These are phyloP conservation scores for Aaosphaeria pasadenensis DNA, from an alignment of 2,329 filamentous ascomycete genomes.

Conservation along the genomic window DNA sequence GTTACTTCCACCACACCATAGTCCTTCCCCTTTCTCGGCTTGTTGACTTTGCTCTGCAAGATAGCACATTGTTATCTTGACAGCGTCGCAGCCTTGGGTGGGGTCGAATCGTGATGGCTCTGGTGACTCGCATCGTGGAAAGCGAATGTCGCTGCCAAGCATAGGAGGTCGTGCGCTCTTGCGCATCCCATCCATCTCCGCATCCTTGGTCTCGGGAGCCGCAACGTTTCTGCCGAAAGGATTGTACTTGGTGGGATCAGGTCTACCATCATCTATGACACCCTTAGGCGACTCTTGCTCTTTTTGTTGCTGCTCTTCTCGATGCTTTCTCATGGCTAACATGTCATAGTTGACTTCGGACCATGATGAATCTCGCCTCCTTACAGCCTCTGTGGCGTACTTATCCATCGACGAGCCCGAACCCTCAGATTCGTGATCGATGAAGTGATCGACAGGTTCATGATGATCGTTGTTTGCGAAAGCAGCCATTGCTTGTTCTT, in stretches of 20 bases:
- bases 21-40: constrained; percentile 47
- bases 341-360: constrained; percentile 70
- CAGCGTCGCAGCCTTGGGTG: constrained; percentile 58
- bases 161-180: constrained; percentile 73
- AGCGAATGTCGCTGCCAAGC: constrained; percentile 77
- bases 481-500: constrained; percentile 71
- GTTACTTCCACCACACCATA: constrained; percentile 55
- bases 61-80: constrained; percentile 49
- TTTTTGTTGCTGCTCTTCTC: constrained; percentile 54
- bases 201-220: constrained; percentile 32
- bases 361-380: constrained; percentile 60
- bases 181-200: constrained; percentile 52
- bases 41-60: constrained; percentile 49
- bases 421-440: constrained; percentile 57
- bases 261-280: constrained; percentile 38
- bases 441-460: constrained; percentile 70
- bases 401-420: constrained; percentile 15
- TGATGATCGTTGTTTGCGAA: constrained; percentile 70
- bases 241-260: constrained; percentile 12
- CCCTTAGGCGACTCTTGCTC: constrained; percentile 17
- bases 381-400: constrained; percentile 11
- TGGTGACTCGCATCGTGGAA: constrained; percentile 79
- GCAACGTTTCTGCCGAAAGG: constrained; percentile 41
- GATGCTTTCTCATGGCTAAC: constrained; percentile 76
- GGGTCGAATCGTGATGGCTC: constrained; percentile 81